Evolutionary conservation across 78 protist genomes (phyloP).

Genomic region (Pigoraptor vietnamica): DNA sequence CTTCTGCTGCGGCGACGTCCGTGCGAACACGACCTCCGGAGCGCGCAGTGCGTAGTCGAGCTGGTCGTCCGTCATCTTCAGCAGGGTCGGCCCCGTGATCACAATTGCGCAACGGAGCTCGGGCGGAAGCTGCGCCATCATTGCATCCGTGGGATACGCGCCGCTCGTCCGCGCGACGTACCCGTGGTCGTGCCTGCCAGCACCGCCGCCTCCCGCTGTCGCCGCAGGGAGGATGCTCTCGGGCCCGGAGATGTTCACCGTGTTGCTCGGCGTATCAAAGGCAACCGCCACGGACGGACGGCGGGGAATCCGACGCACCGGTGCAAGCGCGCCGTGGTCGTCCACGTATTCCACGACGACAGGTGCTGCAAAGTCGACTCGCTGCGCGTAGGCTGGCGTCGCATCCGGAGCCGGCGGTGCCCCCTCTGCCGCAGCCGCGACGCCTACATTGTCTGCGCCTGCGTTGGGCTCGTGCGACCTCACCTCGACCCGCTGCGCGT

Average conservation of each 20-base stretch:
- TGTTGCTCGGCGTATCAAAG: neutral
- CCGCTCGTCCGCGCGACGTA: neutral
- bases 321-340: neutral
- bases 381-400: neutral
- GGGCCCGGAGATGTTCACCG: neutral
- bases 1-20: conserved; percentile 93
- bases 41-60: conserved; percentile 17
- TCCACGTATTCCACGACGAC: neutral
- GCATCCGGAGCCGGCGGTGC: too few relatives aligned
- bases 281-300: neutral
- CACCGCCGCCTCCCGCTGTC: neutral
- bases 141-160: neutral
- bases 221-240: neutral
- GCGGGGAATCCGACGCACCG: neutral
- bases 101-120: neutral
- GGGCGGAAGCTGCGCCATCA: neutral
- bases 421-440: too few relatives aligned
- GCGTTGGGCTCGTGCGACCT: too few relatives aligned
- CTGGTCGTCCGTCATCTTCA: conserved; percentile 11
- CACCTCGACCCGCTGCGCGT: neutral
- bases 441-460: too few relatives aligned
- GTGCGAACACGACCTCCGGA: conserved; percentile 85
- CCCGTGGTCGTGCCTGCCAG: neutral
- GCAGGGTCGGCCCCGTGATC: neutral
- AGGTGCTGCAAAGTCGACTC: neutral